Base-by-base conservation (phyloP, 192 early-diverging fungal species). In the Linnemannia schmuckeri region DNA sequence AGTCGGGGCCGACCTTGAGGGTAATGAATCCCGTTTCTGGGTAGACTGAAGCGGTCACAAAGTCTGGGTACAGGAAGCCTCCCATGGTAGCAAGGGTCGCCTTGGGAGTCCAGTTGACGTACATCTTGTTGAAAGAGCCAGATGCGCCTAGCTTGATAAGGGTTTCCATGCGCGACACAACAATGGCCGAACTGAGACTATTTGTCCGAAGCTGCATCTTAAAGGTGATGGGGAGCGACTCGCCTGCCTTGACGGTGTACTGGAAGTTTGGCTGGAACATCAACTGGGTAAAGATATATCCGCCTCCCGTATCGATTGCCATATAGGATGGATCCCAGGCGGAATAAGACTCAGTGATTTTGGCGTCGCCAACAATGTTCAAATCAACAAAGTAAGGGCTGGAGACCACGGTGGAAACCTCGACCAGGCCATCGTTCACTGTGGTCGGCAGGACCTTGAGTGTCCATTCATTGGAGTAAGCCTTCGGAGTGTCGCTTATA, bases 391-490 rank as follows among this genome's bases (percentile, higher is more conserved):
- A 27, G 75, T 12, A 76, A 8, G 75, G 75, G 57, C 52, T 78
- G 30, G 20, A 4, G 46, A 78, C 38, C 0, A 68, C 47, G 9
- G 10, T 46, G 1, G 66, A 70, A 6, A 79, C 13, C 24, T 79
- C 78, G 33, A 68, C 37, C 4, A 72, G 17, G 20, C 78, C 78
- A 57, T 72, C 52, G 10, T 52, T 12, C 12, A 42, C 78, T 4
- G 78, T 79, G 2, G 69, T 42, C 0, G 70, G 70, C 30, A 57
- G 69, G 38, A 57, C 17, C 70, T 72, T 79, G 20, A 72, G 1
- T 0, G 37, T 41, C 78, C 78, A 79, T 0, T 6, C 63, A n/a
- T 18, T 7, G 20, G 41, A 37, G 49, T 40, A 72, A 13, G 40
- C 41, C 5, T 15, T 22, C 0, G 70, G 37, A 12, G 27, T n/a